A percentile compares a stretch with the other conserved stretches of the same genome.
These are phyloP conservation scores for Excoecaria cochinchinensis DNA, from an alignment of 345 rosid species.

Conservation along the genomic window DNA sequence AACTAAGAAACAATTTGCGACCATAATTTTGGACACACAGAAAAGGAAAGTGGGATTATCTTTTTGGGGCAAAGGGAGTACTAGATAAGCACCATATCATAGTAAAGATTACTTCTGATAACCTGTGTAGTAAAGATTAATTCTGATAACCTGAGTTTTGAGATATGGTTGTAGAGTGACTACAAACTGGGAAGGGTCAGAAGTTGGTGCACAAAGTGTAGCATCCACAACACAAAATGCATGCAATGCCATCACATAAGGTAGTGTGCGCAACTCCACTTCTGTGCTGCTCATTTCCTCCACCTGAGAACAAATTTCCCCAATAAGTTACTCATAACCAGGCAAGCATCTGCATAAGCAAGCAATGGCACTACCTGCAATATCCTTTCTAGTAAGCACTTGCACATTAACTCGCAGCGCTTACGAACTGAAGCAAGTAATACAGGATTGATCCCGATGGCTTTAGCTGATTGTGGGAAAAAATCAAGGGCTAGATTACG, in stretches of 20 bases:
- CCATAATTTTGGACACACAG: too few relatives aligned
- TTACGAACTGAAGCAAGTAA: conserved; percentile 79
- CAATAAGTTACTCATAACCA: conserved; percentile 13
- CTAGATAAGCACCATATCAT: background rate
- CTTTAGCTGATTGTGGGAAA: conserved; percentile 91
- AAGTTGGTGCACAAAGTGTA: conserved; percentile 81
- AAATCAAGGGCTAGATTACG: conserved; percentile 93
- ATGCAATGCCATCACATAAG: conserved; percentile 83
- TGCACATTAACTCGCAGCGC: conserved; percentile 97
- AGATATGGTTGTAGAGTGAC: conserved; percentile 94
- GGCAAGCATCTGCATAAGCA: conserved; percentile 16
- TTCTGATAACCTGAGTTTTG: conserved; percentile 72
- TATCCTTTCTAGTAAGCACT: conserved; percentile 88
- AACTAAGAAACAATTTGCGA: too few relatives aligned
- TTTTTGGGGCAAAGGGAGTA: too few relatives aligned
- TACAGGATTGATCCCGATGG: conserved; percentile 91
- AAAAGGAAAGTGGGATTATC: too few relatives aligned
- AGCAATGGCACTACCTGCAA: conserved; percentile 61
- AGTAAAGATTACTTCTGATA: conserved; percentile 17
- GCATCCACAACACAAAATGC: conserved; percentile 97
- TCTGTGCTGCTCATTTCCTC: conserved; percentile 76
- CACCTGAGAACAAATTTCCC: conserved; percentile 47
- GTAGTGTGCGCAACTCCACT: conserved; percentile 64
- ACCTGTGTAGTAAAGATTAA: conserved; percentile 69
- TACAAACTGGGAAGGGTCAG: conserved; percentile 91